Evolutionary conservation across 371 early-diverging fungal genomes (phyloP).

Genomic region (Mortierella sp.): DNA sequence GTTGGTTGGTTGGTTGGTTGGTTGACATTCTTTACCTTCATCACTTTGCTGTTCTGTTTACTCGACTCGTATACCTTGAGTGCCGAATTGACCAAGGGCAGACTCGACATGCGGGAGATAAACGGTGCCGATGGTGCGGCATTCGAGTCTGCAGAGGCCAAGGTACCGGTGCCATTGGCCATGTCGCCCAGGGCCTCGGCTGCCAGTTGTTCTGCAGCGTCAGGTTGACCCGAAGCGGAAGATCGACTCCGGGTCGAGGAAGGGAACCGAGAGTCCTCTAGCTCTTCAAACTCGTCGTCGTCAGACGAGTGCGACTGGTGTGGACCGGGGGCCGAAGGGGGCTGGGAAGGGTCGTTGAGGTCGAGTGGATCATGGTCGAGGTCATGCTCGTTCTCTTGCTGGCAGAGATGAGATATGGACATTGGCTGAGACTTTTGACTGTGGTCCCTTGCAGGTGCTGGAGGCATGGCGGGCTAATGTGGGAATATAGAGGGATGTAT

Average conservation of each 20-base stretch:
- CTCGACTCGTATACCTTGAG: slow-evolving; percentile 80
- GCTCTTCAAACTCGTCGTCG: slow-evolving; percentile 19
- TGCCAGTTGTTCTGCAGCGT: slow-evolving; percentile 68
- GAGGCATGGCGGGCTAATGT: background rate
- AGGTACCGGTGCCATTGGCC: slow-evolving; percentile 47
- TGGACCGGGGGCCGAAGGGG: background rate
- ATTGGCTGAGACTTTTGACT: slow-evolving; percentile 6
- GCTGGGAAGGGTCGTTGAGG: slow-evolving; percentile 13
- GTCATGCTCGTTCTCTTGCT: slow-evolving; percentile 36
- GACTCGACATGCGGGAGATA: slow-evolving; percentile 77
- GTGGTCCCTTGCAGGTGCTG: background rate
- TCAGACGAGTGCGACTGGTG: slow-evolving; percentile 19
- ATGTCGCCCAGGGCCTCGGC: slow-evolving; percentile 75
- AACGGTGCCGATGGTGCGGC: slow-evolving; percentile 59
- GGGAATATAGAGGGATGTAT: background rate
- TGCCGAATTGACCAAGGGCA: slow-evolving; percentile 83
- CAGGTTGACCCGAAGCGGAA: slow-evolving; percentile 3
- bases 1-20: too few species aligned
- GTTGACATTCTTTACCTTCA: slow-evolving; percentile 60
- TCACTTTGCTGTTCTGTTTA: slow-evolving; percentile 76
- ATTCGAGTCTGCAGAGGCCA: background rate
- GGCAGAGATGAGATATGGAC: slow-evolving; percentile 52
- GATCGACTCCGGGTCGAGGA: background rate
- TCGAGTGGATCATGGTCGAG: slow-evolving; percentile 38
- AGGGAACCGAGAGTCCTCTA: background rate